Base-by-base conservation (phyloP, 2,329 filamentous ascomycete species). In the Tolypocladium sp. region DNA sequence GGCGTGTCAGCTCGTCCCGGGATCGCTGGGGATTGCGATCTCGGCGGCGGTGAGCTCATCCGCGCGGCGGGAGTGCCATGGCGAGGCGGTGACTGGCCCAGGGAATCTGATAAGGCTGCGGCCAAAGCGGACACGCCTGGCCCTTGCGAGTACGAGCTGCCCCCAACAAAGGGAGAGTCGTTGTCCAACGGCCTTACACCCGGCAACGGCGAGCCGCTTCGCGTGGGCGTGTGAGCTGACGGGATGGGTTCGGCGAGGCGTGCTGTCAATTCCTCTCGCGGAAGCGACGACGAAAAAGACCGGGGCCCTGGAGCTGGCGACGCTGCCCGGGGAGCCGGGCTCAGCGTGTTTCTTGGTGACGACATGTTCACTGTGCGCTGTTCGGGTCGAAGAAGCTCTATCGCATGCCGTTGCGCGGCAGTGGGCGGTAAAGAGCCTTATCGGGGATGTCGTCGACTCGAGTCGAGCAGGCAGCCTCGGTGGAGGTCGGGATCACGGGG, bases 101-200 rank as follows among this genome's bases (percentile, higher is more conserved):
- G 76, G 13, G 87, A 89, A 66, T 88, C 86, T 61, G 89, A 89
- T 63, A 97, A 77, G n/a, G 91, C 93, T 33, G 90, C 90, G 41
- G 93, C 92, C 58, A 97, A 83, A 61, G 92, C 92, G 33, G 93
- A 97, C 55, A 92, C 84, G 30, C 91, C 91, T 8, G 91, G 92
- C 0, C 91, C 91, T 8, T 87, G 84, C 9, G 85, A 75, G 56
- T 84, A 88, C 27, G 84, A 82, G 63, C 78, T 84, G 57, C 82
- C 81, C 60, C 84, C 87, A 10, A 87, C 79, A 42, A 95, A 80
- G 42, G 90, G 87, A 44, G 85, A 81, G 59, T 85, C 73, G 57
- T 71, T 76, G 25, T 77, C 79, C 60, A 46, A 65, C 25, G n/a
- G 33, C 62, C 42, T 66, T 62, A 49, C 61, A 61, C 55, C 68